These are phyloP conservation scores for Cryphonectria carpinicola DNA, from an alignment of 2,329 filamentous ascomycete species.

Conservation along the genomic window DNA sequence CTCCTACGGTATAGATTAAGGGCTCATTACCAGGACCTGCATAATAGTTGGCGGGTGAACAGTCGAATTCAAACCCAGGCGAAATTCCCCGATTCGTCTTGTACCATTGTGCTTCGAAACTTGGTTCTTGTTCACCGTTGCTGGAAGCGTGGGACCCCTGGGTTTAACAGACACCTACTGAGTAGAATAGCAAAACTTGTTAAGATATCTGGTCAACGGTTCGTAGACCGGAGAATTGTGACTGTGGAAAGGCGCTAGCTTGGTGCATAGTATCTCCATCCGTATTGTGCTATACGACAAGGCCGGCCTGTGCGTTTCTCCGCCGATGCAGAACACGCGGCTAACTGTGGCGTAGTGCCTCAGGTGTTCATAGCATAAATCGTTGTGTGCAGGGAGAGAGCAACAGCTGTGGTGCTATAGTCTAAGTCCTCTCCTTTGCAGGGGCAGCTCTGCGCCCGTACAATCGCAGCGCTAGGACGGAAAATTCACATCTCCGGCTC, in stretches of 20 bases:
- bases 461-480: conserved; percentile 3
- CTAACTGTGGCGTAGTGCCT: conserved; percentile 17
- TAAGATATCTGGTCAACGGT: not conserved
- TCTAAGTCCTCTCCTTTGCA: not conserved
- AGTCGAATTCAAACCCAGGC: not conserved
- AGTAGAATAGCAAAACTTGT: not conserved
- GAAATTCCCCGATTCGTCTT: not conserved
- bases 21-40: not conserved
- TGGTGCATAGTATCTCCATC: not conserved
- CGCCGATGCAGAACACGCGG: conserved; percentile 12
- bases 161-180: not conserved
- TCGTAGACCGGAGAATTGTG: not conserved
- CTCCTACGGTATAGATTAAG: not conserved
- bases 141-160: not conserved
- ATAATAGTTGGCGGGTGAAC: not conserved
- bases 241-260: not conserved
- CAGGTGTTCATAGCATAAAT: not conserved
- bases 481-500: not conserved
- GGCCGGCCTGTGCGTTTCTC: conserved; percentile 1
- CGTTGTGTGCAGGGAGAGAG: not conserved
- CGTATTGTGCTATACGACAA: not conserved
- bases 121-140: not conserved
- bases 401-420: not conserved
- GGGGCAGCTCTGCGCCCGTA: not conserved
- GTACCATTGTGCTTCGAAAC: not conserved